Conservation (phyloP, 495 filamentous ascomycete species). For the Usnea hakonensis region DNA sequence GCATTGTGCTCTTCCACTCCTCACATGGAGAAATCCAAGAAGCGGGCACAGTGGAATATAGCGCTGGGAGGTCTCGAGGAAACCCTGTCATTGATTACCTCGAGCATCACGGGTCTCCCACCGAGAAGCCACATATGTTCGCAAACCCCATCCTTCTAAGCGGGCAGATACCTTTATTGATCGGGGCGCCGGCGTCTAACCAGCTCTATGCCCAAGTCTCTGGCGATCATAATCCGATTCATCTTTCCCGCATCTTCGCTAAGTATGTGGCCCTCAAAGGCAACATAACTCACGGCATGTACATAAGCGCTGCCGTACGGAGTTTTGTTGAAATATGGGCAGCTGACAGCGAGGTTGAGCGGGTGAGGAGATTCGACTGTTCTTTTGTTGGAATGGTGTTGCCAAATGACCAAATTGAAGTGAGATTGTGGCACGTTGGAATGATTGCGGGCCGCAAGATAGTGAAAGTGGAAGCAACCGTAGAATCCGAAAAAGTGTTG, state of each 20-base stretch:
- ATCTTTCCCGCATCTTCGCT: slow-evolving; percentile 30
- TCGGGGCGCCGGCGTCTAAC: slow-evolving; percentile 26
- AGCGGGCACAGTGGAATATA: too few species aligned
- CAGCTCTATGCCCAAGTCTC: slow-evolving; percentile 28
- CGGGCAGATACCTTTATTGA: neutral
- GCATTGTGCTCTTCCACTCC: too few species aligned
- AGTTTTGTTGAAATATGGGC: slow-evolving; percentile 22
- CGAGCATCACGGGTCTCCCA: too few species aligned
- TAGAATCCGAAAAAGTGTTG: neutral
- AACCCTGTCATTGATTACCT: too few species aligned
- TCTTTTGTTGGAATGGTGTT: slow-evolving; percentile 35
- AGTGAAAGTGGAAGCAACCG: slow-evolving; percentile 22
- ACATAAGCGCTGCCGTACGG: slow-evolving; percentile 25
- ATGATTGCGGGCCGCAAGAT: slow-evolving; percentile 34
- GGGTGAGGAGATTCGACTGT: neutral
- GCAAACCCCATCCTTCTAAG: neutral
- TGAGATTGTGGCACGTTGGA: slow-evolving; percentile 31
- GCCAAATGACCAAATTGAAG: slow-evolving; percentile 29
- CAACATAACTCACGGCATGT: slow-evolving; percentile 35
- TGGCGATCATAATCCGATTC: slow-evolving; percentile 35
- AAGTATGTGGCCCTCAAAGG: slow-evolving; percentile 28
- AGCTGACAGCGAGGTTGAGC: slow-evolving; percentile 1
- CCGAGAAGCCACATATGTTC: too few species aligned
- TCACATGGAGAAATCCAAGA: too few species aligned
- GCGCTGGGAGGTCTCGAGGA: too few species aligned